Evolutionary conservation across 805 yeast genomes (phyloP), one percentile per base, ranked within the genome.

Genomic region (Lipomyces spencermartinsiae): DNA sequence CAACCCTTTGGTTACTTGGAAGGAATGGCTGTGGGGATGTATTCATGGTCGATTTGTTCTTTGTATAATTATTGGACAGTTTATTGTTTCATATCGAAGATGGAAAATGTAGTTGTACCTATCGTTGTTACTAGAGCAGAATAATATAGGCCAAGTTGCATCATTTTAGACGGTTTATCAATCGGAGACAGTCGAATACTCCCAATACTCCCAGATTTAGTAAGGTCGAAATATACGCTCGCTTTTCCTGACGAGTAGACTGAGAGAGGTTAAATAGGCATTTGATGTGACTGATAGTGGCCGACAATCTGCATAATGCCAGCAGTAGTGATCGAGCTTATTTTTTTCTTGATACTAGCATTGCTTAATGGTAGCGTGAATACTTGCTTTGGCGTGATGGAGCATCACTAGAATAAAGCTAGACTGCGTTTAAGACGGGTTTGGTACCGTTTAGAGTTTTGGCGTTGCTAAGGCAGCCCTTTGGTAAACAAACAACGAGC

Each of bases 81-180:
- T 55, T 14, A 9, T 16, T 25, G 57, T 53, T 53, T 53, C 10
- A 22, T 8, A 14, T 22, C 33, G 19, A 53, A 25, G 22, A 16
- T 16, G 22, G 49, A n/a, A 43, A 19, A 14, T 10, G 56, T 53
- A 25, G 19, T 31, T 53, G 33, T 53, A 16, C 56, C 49, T 53
- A 53, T 25, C 49, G 49, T 43, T 25, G 22, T 53, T 9, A 53
- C 34, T 53, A 53, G 56, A 53, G 56, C 56, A 53, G 34, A 53
- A 49, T 12, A 43, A 43, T 43, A 43, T 43, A 43, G 22, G 49
- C 16, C 49, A 43, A 12, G 49, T 43, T 43, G 16, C 49, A 43
- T 43, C 49, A 43, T 43, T 16, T 43, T 8, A 7, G n/a, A n/a
- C 8, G 49, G n/a, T 8, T 9, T n/a, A 43, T 43, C n/a, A 6